Conservation (phyloP, 2,329 filamentous ascomycete genomes). For the Arachnomyces sp. region DNA sequence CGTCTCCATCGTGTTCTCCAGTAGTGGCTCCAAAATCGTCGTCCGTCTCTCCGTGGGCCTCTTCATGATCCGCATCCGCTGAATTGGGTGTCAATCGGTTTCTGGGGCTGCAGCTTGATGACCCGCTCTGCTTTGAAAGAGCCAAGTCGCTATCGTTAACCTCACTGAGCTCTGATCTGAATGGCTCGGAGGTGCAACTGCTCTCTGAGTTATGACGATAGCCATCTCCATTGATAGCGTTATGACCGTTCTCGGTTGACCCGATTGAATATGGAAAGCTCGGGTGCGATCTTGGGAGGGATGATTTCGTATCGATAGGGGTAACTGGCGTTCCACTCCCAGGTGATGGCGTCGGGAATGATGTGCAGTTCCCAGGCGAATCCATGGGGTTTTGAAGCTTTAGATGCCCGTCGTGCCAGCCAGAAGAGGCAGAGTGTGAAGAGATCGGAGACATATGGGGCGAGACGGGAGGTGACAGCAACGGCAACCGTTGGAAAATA, state of each 20-base stretch:
- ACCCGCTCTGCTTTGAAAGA: slow-evolving; percentile 1
- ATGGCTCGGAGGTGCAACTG: background rate
- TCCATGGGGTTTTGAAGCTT: background rate
- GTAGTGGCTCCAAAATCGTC: slow-evolving; percentile 6
- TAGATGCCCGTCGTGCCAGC: slow-evolving; percentile 6
- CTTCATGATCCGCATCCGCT: slow-evolving; percentile 1
- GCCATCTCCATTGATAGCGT: no score
- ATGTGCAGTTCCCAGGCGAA: background rate
- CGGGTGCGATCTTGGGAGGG: slow-evolving; percentile 2
- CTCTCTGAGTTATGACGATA: no score
- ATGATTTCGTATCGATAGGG: background rate
- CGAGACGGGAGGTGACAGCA: background rate
- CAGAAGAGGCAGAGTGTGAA: slow-evolving; percentile 1
- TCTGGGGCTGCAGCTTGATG: background rate
- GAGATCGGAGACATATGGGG: slow-evolving; percentile 6
- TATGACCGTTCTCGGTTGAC: no score
- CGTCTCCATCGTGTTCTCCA: slow-evolving; percentile 11
- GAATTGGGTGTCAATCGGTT: slow-evolving; percentile 4
- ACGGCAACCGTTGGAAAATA: slow-evolving; percentile 3
- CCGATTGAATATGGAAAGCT: slow-evolving; percentile 1
- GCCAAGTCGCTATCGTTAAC: background rate
- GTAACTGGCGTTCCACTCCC: background rate
- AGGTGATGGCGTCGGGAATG: background rate
- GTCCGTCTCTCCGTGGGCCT: slow-evolving; percentile 2
- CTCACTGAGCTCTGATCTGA: background rate